Conservation (phyloP, 139 green algal genomes). For the Yamagishiella unicocca region DNA sequence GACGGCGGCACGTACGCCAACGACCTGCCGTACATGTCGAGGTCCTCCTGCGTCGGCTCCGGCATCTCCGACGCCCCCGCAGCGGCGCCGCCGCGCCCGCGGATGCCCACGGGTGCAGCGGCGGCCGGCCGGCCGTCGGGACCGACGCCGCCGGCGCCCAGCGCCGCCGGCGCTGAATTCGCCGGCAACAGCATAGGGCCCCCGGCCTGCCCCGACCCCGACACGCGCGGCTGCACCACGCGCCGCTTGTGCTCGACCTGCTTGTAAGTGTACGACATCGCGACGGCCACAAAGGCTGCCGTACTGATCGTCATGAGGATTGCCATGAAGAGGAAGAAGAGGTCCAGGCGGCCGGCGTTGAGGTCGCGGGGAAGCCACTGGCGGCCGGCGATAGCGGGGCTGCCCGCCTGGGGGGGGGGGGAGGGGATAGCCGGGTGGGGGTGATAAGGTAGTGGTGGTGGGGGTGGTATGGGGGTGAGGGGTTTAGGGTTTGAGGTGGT, state of each 20-base stretch:
- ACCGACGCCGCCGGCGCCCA: constrained; percentile 4
- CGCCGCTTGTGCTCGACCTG: constrained; percentile 73
- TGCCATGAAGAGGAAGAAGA: constrained; percentile 82
- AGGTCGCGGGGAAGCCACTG: constrained; percentile 75
- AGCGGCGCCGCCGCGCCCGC: neutral
- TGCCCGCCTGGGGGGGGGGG: constrained; percentile 19
- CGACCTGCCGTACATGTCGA: constrained; percentile 62
- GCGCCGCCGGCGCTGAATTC: neutral
- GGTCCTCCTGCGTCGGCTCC: constrained; percentile 33
- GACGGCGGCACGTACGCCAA: constrained; percentile 73
- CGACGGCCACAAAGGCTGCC: constrained; percentile 77
- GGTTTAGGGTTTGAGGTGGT: too few relatives aligned
- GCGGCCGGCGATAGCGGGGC: constrained; percentile 38
- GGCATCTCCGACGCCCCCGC: neutral
- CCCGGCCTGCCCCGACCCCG: neutral
- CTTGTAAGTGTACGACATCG: constrained; percentile 86
- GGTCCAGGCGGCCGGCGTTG: constrained; percentile 83
- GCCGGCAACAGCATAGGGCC: neutral
- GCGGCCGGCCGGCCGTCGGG: neutral
- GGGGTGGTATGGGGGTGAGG: too few relatives aligned
- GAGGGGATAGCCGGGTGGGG: too few relatives aligned
- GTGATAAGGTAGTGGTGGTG: too few relatives aligned
- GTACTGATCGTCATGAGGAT: constrained; percentile 75
- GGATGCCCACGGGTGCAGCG: constrained; percentile 4
- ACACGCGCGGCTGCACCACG: constrained; percentile 12